Base-by-base conservation (phyloP, 306 rosid genomes). In the cucumber (Cucumis sativus) region DNA sequence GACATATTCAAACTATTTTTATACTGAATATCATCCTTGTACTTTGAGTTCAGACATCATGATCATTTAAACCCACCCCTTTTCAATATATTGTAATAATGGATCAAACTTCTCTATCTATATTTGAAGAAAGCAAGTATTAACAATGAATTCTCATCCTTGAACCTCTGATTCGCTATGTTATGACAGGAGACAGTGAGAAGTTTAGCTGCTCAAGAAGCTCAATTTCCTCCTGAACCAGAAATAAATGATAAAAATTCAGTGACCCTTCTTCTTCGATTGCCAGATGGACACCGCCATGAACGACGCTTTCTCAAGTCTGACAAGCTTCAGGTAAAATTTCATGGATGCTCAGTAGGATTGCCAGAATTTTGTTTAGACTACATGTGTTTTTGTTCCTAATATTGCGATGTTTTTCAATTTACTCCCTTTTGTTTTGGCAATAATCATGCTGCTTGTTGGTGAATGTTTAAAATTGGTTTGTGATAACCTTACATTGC, bases 321-420 rank as follows among this genome's bases (percentile, higher is more conserved):
- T 37, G 90, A 93, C 88, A 91, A 88, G 79, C 97, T 93, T 80
- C 87, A 91, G 96, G 94, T 93, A 83, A 85, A 77, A 47, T 39
- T 78, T 47, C 57, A 71, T 49, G 41, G 41, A 71, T 71, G 76
- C 76, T 47, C 40, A 13, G 35, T 41, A 21, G 75, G 60, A 40
- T 23, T 51, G 23, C 21, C 7, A 45, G 41, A 49, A 49, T 69
- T 69, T 69, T 69, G 35, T 13, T 41, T 40, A 8, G 10, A 10
- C 67, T 6, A 28, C 13, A 61, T 61, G n/a, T 61, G n/a, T 61
- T 28, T 61, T 14, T 61, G 18, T 30, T 1, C 2, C 65, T 23
- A 59, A 23, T 28, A 28, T 15, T 15, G 14, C 15, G 10, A 2
- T 6, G n/a, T 61, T 61, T 61, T 61, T 13, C 67, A 61, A 61